These are phyloP conservation scores for Keqinozyma sinolaborantium DNA, from an alignment of 1,139 yeast genomes.

Conservation along the genomic window DNA sequence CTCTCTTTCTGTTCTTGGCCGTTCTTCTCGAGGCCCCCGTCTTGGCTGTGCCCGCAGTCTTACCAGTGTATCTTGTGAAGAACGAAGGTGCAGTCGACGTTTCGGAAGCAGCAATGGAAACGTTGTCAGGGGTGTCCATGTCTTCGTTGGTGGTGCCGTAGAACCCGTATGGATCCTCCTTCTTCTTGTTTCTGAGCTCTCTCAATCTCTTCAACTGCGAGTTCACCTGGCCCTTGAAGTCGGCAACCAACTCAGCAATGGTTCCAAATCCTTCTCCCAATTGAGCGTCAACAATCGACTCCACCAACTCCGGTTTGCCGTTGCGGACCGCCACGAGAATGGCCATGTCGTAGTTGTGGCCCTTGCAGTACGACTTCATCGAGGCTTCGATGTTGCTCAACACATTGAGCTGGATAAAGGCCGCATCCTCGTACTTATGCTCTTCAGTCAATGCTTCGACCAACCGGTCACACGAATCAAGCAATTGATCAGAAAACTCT, in stretches of 20 bases:
- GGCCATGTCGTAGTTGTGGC: constrained; percentile 74
- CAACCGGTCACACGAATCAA: constrained; percentile 53
- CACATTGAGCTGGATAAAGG: constrained; percentile 65
- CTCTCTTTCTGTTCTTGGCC: constrained; percentile 86
- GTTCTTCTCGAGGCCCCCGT: constrained; percentile 95
- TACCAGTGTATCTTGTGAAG: constrained; percentile 93
- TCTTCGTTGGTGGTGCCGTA: constrained; percentile 60
- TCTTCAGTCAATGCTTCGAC: constrained; percentile 60
- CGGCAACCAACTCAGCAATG: constrained; percentile 85
- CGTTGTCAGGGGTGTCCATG: constrained; percentile 83
- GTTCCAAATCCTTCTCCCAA: constrained; percentile 85
- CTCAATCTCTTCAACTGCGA: constrained; percentile 83
- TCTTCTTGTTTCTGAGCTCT: constrained; percentile 79
- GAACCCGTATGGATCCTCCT: constrained; percentile 80
- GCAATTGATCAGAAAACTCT: constrained; percentile 31
- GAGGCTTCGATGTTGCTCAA: constrained; percentile 62
- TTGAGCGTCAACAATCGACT: constrained; percentile 63
- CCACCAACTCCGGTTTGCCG: constrained; percentile 44
- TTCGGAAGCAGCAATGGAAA: constrained; percentile 92
- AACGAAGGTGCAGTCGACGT: constrained; percentile 91
- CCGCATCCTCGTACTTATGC: constrained; percentile 82
- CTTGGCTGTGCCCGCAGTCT: constrained; percentile 91
- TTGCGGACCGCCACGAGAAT: constrained; percentile 56
- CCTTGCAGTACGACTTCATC: constrained; percentile 66
- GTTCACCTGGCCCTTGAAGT: constrained; percentile 78